phyloP scores from a whole-genome alignment of 495 filamentous ascomycete species.

The Penicillium goetzii region DNA sequence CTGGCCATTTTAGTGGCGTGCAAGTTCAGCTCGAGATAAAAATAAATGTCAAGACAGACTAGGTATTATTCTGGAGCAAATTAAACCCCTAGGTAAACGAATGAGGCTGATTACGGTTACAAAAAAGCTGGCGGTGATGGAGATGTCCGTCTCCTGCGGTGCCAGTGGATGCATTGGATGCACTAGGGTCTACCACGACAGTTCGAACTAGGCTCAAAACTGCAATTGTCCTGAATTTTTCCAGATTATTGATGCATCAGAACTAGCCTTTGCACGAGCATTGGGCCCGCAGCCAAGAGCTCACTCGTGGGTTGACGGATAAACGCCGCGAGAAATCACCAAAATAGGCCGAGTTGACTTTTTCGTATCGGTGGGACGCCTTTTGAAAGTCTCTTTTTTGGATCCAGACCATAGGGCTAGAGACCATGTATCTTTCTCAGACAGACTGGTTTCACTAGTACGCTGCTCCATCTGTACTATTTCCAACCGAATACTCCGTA shows the following conservation, averaged over 20 bases:
- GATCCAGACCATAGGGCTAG: conserved; percentile 9
- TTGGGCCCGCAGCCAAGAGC: conserved; percentile 15
- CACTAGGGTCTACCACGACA: conserved; percentile 2
- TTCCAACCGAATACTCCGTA: neutral
- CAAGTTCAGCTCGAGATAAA: conserved; percentile 9
- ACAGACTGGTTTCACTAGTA: conserved; percentile 1
- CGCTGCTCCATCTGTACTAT: conserved; percentile 2
- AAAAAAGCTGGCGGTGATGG: conserved; percentile 14
- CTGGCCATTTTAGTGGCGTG: conserved; percentile 15
- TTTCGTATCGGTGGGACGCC: conserved; percentile 9
- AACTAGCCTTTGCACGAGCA: conserved; percentile 2
- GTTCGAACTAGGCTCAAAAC: conserved; percentile 2
- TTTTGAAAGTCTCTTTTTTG: neutral
- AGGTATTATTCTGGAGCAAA: conserved; percentile 10
- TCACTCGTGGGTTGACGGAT: conserved; percentile 12
- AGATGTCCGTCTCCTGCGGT: conserved; percentile 6
- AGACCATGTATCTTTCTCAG: neutral
- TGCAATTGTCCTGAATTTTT: conserved; percentile 5
- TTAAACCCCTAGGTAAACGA: conserved; percentile 14
- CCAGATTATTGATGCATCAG: neutral
- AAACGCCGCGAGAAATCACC: conserved; percentile 4
- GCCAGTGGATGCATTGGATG: conserved; percentile 10
- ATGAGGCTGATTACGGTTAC: conserved; percentile 15
- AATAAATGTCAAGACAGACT: conserved; percentile 10
- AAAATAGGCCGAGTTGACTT: conserved; percentile 2